Base-by-base conservation (phyloP, 768 basidiomycete species). In the Tremella fuciformis region DNA sequence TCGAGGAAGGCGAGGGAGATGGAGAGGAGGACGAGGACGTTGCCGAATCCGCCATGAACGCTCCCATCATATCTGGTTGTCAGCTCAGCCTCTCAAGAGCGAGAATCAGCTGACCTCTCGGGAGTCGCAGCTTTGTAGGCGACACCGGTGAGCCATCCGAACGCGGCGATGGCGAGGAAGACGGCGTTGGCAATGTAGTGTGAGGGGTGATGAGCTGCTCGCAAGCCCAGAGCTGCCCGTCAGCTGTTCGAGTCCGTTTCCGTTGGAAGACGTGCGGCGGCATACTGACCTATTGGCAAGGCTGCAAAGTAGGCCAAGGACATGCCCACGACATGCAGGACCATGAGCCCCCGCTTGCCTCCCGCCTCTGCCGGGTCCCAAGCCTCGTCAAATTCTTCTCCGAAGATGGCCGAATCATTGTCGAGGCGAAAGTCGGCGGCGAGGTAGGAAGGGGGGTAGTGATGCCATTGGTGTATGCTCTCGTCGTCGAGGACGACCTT, bases 71-170 rank as follows among this genome's bases (percentile, higher is more conserved):
- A 81, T 48, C 78, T 78, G 50, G 8, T 46, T 22, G 13, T 18
- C 54, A 25, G 41, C 24, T 47, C 59, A 42, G 6, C 19, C 13
- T 15, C 26, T 41, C 50, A 16, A 56, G 59, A 38, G 34, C 25
- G 60, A 53, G 3, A 1, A 19, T 16, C 3, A 18, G 81, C 86
- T 70, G 76, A 92, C 87, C 91, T 85, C 76, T 93, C 82, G 2
- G 89, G 89, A 0, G 89, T 91, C 51, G 86, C 75, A 63, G 88
- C 88, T 44, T 80, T 81, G 77, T 97, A 96, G 21, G 88, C 72
- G 1, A 81, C 81, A 66, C 86, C 86, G 19, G 86, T 77, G 13
- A 84, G 80, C 73, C 86, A 83, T 3, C 89, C 89, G 40, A 93
- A 72, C 1, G 80, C 75, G 53, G 81, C 79, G 19, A 88, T 79